Percentiles rank a stretch among this genome's conserved stretches.
phyloP scores from a whole-genome alignment of 1,284 basidiomycete genomes.

The Agaricales sp. region DNA sequence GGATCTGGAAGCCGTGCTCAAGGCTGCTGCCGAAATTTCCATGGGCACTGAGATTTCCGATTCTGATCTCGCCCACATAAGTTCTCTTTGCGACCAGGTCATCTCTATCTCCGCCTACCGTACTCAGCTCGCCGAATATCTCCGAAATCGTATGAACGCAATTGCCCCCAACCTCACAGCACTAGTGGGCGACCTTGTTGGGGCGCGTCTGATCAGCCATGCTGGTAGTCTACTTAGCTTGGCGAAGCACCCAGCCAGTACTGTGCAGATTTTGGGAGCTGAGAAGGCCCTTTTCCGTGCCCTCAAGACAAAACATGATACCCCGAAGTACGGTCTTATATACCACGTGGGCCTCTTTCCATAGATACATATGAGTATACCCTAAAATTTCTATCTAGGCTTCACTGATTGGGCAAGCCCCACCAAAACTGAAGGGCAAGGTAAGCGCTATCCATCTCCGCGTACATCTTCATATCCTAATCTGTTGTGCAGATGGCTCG shows the following conservation, averaged over 20 bases:
- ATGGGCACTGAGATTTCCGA: slow-evolving; percentile 99
- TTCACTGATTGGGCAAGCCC: slow-evolving; percentile 93
- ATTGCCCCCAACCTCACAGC: slow-evolving; percentile 96
- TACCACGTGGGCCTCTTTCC: slow-evolving; percentile 64
- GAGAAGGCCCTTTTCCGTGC: slow-evolving; percentile 98
- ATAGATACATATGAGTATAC: slow-evolving; percentile 1
- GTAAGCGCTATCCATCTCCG: slow-evolving; percentile 23
- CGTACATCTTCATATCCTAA: slow-evolving; percentile 5
- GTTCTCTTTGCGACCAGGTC: slow-evolving; percentile 94
- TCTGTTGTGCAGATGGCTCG: slow-evolving; percentile 74
- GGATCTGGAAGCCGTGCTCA: slow-evolving; percentile 86
- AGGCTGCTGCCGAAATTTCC: slow-evolving; percentile 89
- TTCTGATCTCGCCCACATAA: slow-evolving; percentile 90
- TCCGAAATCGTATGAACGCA: slow-evolving; percentile 94
- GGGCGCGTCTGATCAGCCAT: slow-evolving; percentile 92
- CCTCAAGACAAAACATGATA: slow-evolving; percentile 98
- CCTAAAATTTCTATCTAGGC: slow-evolving; percentile 26
- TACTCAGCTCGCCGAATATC: slow-evolving; percentile 87
- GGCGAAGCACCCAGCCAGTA: slow-evolving; percentile 96
- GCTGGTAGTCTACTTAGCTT: slow-evolving; percentile 91
- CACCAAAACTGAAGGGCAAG: slow-evolving; percentile 98
- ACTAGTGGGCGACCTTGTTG: slow-evolving; percentile 94
- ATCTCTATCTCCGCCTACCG: slow-evolving; percentile 94
- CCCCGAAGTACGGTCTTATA: slow-evolving; percentile 96
- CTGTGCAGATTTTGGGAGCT: slow-evolving; percentile 96